These are phyloP conservation scores for Aspergillus conjunctus DNA, from an alignment of 495 filamentous ascomycete species.

Conservation along the genomic window DNA sequence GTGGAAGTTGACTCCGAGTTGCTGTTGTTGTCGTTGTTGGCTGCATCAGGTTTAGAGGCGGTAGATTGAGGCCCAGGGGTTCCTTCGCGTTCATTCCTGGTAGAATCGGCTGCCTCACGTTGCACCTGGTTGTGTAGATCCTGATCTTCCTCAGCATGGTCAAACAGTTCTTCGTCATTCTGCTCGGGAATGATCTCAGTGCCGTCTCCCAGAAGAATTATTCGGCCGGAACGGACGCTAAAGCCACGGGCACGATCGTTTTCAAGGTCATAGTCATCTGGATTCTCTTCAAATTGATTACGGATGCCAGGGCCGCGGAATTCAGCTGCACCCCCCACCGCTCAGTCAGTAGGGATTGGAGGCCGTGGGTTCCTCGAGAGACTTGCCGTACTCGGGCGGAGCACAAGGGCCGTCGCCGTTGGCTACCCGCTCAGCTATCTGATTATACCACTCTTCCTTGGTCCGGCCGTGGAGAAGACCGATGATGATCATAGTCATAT, in stretches of 20 bases:
- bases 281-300: slow-evolving; percentile 89
- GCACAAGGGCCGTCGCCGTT: slow-evolving; percentile 98
- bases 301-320: slow-evolving; percentile 84
- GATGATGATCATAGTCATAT: slow-evolving; percentile 97
- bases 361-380: slow-evolving; percentile 51
- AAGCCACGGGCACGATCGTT: slow-evolving; percentile 63
- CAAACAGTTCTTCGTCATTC: slow-evolving; percentile 89
- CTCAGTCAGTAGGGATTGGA: slow-evolving; percentile 52
- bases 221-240: slow-evolving; percentile 70
- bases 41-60: slow-evolving; percentile 24
- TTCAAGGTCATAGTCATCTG: slow-evolving; percentile 89
- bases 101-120: slow-evolving; percentile 40
- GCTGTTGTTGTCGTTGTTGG: slow-evolving; percentile 23
- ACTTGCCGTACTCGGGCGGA: slow-evolving; percentile 99
- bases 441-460: slow-evolving; percentile 97
- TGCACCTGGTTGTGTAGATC: slow-evolving; percentile 63
- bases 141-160: slow-evolving; percentile 79
- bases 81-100: slow-evolving; percentile 55
- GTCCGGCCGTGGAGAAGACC: slow-evolving; percentile 86
- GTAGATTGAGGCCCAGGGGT: slow-evolving; percentile 56
- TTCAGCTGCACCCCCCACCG: slow-evolving; percentile 69
- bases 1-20: slow-evolving; percentile 54
- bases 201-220: slow-evolving; percentile 93
- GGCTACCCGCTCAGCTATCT: slow-evolving; percentile 90
- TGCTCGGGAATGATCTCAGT: slow-evolving; percentile 84